Evolutionary conservation across 257 asterid genomes (phyloP), one percentile per base, ranked within the genome.

Genomic region (Nemophila menziesii): DNA sequence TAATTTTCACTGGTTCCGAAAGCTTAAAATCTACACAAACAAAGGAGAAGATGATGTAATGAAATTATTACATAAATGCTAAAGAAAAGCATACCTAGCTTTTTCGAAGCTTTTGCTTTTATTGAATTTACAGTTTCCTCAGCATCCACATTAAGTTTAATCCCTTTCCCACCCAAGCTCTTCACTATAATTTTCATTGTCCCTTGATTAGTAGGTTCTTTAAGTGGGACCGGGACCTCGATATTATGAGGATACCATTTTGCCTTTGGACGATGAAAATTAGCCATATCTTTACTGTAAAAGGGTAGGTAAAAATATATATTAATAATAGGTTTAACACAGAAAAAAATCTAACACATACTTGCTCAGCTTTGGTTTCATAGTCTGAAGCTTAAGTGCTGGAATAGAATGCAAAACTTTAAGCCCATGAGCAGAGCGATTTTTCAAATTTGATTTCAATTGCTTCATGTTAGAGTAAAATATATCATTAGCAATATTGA

Each of bases 101-200:
- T 90, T 69, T 81, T 90, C 18, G 96, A 77, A 43, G 96, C 96
- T 79, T 85, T 90, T 64, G 85, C 74, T 74, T 85, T 90, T 55
- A 85, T 73, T 18, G 93, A 77, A 60, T 84, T 60, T 39, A 90
- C 56, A 19, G 82, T 74, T 68, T 90, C 99, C 51, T 90, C 96
- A 22, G 79, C 80, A 43, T 75, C 94, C 55, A 90, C 96, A 12
- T 90, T 94, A 59, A 90, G 83, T 58, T 85, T 90, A 71, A 93
- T 74, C 61, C 99, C 99, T 63, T 78, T 86, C 54, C 99, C 89
- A 40, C 99, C 99, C 80, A 90, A 73, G 70, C 99, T 90, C 80
- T 81, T 90, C 73, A 90, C 52, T 71, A 90, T 81, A 46, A 90
- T 68, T 75, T 90, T 90, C 85, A 85, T 85, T 23, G 93, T 70